Evolutionary conservation across 768 basidiomycete species (phyloP).

Genomic region (Hirschioporus abietinus): DNA sequence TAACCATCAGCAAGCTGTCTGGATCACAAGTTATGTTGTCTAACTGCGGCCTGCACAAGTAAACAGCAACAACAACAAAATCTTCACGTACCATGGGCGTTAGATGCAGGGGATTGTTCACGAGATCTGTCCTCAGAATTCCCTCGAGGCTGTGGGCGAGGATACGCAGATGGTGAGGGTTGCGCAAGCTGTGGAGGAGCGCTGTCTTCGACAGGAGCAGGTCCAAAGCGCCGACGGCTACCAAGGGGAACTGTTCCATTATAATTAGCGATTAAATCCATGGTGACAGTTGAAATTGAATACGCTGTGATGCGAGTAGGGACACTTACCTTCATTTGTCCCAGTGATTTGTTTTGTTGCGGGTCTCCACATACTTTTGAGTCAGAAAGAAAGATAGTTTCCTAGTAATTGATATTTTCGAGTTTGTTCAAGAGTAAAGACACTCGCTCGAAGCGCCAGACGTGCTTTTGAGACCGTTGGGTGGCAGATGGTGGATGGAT

Average conservation of each 20-base stretch:
- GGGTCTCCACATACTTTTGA: constrained; percentile 72
- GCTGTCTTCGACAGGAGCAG: constrained; percentile 75
- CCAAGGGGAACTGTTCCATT: constrained; percentile 66
- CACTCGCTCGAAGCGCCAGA: constrained; percentile 9
- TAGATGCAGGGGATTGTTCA: constrained; percentile 59
- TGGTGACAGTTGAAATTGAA: constrained; percentile 9
- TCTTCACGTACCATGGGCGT: constrained; percentile 67
- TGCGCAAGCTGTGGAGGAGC: constrained; percentile 83
- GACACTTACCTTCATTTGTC: constrained; percentile 77
- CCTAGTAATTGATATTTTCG: background rate
- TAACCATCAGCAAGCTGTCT: constrained; percentile 30
- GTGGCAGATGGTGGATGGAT: background rate
- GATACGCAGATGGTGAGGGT: constrained; percentile 82
- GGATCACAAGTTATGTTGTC: constrained; percentile 17
- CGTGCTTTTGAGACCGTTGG: background rate
- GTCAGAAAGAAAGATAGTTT: constrained; percentile 25
- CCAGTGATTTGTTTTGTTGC: constrained; percentile 87
- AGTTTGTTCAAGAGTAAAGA: constrained; percentile 12
- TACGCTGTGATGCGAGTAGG: constrained; percentile 4
- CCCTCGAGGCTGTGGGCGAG: constrained; percentile 57
- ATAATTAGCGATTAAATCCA: constrained; percentile 11
- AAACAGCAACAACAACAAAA: background rate
- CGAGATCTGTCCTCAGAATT: constrained; percentile 53
- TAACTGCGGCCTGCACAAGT: background rate
- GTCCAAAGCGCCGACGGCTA: constrained; percentile 86